Evolutionary conservation across 352 stramenopile genomes (phyloP), one percentile per base, ranked within the genome.

Genomic region (Phytophthora nicotianae): DNA sequence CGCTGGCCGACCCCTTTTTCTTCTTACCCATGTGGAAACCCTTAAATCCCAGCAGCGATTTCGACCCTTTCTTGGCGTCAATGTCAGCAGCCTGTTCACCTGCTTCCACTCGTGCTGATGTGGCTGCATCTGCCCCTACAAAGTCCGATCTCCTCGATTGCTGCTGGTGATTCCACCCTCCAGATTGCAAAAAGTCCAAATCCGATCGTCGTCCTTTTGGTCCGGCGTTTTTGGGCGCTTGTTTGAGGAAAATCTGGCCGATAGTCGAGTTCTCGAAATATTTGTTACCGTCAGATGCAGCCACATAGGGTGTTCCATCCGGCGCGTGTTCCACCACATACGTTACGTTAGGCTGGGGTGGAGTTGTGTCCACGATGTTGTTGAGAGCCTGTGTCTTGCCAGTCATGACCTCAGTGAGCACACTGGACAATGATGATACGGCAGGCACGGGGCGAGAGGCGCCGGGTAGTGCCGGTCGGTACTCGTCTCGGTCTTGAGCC

Each of bases 371-470:
- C 29, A 74, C 54, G 24, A 76, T 74, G 38, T 70, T 83, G 42
- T 76, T 73, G 9, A 83, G 56, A 5, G 74, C 72, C 35, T 63
- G 62, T 5, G 72, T 75, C 47, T 72, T 65, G 26, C 67, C 75
- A 13, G 63, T 70, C 59, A 87, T 79, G 0, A 87, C 72, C 49
- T 87, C 72, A 4, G 70, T 77, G 6, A 87, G 42, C 16, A 79
- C 77, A 24, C 65, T 77, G 2, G 77, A 84, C 33, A 87, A 72
- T 9, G 77, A 87, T 11, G 77, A 87, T n/a, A 83, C 72, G 4
- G 42, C 52, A 5, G 65, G 56, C 0, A 48, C 27, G 2, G 60
- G 27, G 14, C 55, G 46, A 1, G 35, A 17, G n/a, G 50, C 45
- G 13, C 35, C 50, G 21, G 38, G 51, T 2, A 52, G 57, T 24